Conservation (phyloP, 169 alveolate genomes). For the Theileria sp. region DNA sequence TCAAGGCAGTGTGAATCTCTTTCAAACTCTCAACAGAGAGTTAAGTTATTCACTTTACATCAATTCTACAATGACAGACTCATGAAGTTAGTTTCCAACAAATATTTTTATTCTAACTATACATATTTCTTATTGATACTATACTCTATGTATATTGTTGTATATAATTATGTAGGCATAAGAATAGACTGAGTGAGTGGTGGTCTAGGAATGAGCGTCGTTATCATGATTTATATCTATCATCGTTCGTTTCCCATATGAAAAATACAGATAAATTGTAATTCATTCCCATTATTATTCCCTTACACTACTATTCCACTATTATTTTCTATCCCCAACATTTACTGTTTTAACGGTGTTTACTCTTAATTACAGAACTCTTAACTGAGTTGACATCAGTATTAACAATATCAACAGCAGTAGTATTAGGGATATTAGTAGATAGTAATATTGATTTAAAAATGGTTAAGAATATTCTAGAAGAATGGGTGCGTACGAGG, state of each 20-base stretch:
- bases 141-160: too few relatives aligned
- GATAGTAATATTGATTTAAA: neutral
- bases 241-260: conserved; percentile 65
- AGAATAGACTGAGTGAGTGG: conserved; percentile 67
- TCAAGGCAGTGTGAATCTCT: conserved; percentile 27
- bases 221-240: conserved; percentile 53
- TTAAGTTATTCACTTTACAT: conserved; percentile 42
- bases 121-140: too few relatives aligned
- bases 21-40: conserved; percentile 23
- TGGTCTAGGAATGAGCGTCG: conserved; percentile 65
- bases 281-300: neutral
- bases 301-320: neutral
- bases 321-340: neutral
- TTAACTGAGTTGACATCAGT: neutral
- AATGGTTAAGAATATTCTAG: neutral
- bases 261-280: conserved; percentile 6
- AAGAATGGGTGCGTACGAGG: neutral
- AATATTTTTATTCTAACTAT: too few relatives aligned
- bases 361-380: neutral
- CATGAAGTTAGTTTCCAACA: conserved; percentile 35
- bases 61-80: conserved; percentile 48
- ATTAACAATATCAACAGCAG: neutral
- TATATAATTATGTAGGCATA: conserved; percentile 27
- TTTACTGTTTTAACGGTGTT: neutral
- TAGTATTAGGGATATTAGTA: neutral